A percentile compares a stretch with the other conserved stretches of the same genome.
phyloP scores from a whole-genome alignment of 1,139 yeast species.

The Nakaseomyces glabratus region DNA sequence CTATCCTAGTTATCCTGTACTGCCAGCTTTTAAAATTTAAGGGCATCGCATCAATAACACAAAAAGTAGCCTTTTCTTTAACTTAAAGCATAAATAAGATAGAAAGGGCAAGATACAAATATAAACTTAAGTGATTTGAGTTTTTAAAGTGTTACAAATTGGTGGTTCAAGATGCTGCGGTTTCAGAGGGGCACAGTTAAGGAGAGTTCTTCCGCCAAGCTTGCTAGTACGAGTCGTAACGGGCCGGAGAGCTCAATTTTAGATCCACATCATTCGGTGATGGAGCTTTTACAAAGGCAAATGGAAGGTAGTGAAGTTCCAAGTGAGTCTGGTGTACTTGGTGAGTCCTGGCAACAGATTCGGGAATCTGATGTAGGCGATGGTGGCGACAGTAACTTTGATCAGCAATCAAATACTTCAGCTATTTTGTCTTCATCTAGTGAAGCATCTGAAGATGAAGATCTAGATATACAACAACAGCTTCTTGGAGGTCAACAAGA shows the following conservation, averaged over 20 bases:
- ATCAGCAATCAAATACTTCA: slow-evolving; percentile 16
- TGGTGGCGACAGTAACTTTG: slow-evolving; percentile 8
- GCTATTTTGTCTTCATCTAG: slow-evolving; percentile 28
- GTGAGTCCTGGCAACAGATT: slow-evolving; percentile 26
- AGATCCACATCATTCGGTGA: slow-evolving; percentile 28
- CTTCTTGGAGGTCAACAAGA: background rate
- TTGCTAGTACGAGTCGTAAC: background rate
- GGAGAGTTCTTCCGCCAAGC: background rate
- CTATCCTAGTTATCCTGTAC: background rate
- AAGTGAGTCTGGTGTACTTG: slow-evolving; percentile 7
- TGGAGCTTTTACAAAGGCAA: slow-evolving; percentile 18
- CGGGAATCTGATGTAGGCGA: slow-evolving; percentile 16
- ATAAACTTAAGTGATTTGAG: too few species aligned
- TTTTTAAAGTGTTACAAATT: too few species aligned
- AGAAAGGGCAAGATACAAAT: too few species aligned
- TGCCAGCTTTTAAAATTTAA: background rate
- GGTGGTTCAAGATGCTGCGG: background rate
- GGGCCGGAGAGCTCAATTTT: slow-evolving; percentile 7
- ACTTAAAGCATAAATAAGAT: too few species aligned
- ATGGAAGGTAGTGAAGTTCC: slow-evolving; percentile 5
- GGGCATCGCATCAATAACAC: too few species aligned
- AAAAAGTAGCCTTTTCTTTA: too few species aligned
- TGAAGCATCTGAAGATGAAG: slow-evolving; percentile 27
- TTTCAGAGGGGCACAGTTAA: background rate
- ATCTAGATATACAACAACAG: background rate